phyloP scores from a whole-genome alignment of 2,329 filamentous ascomycete species.

The Diaporthe ampelina region DNA sequence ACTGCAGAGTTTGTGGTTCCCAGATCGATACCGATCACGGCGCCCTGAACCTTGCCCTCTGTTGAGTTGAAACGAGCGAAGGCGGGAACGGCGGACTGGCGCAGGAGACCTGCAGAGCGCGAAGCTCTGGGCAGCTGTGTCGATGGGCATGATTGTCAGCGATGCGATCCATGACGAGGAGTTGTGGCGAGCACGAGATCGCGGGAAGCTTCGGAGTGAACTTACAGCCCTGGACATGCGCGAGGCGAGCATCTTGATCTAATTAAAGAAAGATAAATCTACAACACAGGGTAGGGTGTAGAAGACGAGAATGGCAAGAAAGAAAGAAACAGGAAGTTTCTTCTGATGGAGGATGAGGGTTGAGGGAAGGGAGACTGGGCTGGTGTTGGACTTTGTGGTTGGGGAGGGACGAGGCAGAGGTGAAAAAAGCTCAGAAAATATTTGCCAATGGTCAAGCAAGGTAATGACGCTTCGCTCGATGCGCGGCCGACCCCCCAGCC shows the following conservation, averaged over 20 bases:
- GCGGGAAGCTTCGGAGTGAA: not conserved
- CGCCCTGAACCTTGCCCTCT: constrained; percentile 90
- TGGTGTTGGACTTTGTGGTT: constrained; percentile 43
- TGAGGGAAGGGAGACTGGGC: constrained; percentile 43
- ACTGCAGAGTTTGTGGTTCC: constrained; percentile 99
- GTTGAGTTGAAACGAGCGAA: constrained; percentile 86
- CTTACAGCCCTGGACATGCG: constrained; percentile 82
- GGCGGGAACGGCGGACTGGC: constrained; percentile 78
- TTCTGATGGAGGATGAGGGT: constrained; percentile 25
- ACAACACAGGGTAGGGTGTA: constrained; percentile 51
- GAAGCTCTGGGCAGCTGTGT: constrained; percentile 83
- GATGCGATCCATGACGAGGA: not conserved
- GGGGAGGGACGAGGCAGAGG: constrained; percentile 26
- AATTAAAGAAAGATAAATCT: constrained; percentile 51
- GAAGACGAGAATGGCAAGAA: constrained; percentile 52
- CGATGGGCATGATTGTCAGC: constrained; percentile 44
- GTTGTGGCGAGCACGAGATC: constrained; percentile 2
- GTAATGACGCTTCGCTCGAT: constrained; percentile 37
- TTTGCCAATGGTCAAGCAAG: constrained; percentile 37
- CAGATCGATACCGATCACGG: constrained; percentile 98
- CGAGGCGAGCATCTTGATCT: constrained; percentile 77
- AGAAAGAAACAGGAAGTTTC: constrained; percentile 49
- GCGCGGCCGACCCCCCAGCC: constrained; percentile 20
- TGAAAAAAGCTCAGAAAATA: constrained; percentile 41
- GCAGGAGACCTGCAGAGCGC: constrained; percentile 76